Percentiles rank a stretch among this genome's conserved stretches.
Conservation (phyloP, 805 yeast genomes). For the Kodamaea nitidulidarum region DNA sequence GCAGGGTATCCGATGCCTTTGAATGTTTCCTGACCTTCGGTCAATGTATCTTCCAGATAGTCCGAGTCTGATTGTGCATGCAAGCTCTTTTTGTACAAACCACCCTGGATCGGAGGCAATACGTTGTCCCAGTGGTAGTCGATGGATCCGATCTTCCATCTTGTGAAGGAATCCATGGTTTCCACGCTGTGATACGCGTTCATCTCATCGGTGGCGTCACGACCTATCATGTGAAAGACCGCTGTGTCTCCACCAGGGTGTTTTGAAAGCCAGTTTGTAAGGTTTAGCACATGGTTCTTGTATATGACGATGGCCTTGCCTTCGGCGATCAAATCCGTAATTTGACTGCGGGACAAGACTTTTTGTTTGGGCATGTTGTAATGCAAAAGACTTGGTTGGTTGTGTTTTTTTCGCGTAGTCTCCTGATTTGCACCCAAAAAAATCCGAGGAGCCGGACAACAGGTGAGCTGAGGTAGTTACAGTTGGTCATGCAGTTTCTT, state of each 20-base stretch:
- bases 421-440: slow-evolving; percentile 1
- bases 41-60: neutral
- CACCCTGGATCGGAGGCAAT: slow-evolving; percentile 89
- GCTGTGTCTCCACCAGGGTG: slow-evolving; percentile 94
- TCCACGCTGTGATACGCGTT: slow-evolving; percentile 71
- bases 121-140: slow-evolving; percentile 67
- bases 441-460: too few species aligned
- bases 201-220: slow-evolving; percentile 91
- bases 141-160: slow-evolving; percentile 63
- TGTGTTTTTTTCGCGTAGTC: neutral
- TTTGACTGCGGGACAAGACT: slow-evolving; percentile 27
- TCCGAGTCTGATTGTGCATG: slow-evolving; percentile 1
- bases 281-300: slow-evolving; percentile 53
- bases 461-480: too few species aligned
- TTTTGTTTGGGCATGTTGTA: slow-evolving; percentile 2
- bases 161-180: slow-evolving; percentile 47
- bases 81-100: slow-evolving; percentile 24
- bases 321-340: slow-evolving; percentile 55
- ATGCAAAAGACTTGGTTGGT: slow-evolving; percentile 1
- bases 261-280: slow-evolving; percentile 63
- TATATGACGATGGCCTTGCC: slow-evolving; percentile 73
- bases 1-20: slow-evolving; percentile 36
- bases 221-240: slow-evolving; percentile 76
- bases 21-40: slow-evolving; percentile 14
- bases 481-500: too few species aligned